A percentile compares a stretch with the other conserved stretches of the same genome.
These are phyloP conservation scores for Fusarium napiforme DNA, from an alignment of 2,329 filamentous ascomycete genomes.

Conservation along the genomic window DNA sequence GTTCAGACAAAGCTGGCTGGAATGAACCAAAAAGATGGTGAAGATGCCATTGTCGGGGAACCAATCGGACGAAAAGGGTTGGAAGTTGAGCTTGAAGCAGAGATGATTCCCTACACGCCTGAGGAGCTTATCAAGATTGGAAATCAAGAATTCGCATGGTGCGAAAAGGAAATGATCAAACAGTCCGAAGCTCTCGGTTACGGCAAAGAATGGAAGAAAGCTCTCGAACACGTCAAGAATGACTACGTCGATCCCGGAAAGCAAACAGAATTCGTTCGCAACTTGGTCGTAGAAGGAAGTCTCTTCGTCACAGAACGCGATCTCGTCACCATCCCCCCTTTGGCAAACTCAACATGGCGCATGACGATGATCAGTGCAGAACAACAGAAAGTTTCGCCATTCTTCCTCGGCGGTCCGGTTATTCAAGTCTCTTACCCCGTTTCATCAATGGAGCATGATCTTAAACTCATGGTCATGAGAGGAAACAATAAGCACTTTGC, in stretches of 20 bases:
- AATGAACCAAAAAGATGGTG: constrained; percentile 10
- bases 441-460: constrained; percentile 23
- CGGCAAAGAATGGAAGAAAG: constrained; percentile 29
- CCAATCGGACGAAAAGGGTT: constrained; percentile 23
- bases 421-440: constrained; percentile 31
- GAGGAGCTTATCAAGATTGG: constrained; percentile 32
- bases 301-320: constrained; percentile 30
- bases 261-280: constrained; percentile 18
- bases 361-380: constrained; percentile 33
- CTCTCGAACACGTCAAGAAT: constrained; percentile 26
- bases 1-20: constrained; percentile 18
- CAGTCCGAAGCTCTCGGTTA: constrained; percentile 25
- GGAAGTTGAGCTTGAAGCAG: constrained; percentile 28
- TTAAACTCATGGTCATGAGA: constrained; percentile 34
- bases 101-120: constrained; percentile 29
- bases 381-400: constrained; percentile 19
- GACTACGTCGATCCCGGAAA: constrained; percentile 33
- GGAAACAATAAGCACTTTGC: constrained; percentile 33
- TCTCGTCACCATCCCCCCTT: constrained; percentile 15
- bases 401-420: constrained; percentile 23
- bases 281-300: constrained; percentile 28
- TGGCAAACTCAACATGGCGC: constrained; percentile 34
- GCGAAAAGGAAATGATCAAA: constrained; percentile 32
- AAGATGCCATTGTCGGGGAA: constrained; percentile 21
- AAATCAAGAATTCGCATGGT: constrained; percentile 31